Base-by-base conservation (phyloP, 2,329 filamentous ascomycete species). In the Stachybotrys echinatus region DNA sequence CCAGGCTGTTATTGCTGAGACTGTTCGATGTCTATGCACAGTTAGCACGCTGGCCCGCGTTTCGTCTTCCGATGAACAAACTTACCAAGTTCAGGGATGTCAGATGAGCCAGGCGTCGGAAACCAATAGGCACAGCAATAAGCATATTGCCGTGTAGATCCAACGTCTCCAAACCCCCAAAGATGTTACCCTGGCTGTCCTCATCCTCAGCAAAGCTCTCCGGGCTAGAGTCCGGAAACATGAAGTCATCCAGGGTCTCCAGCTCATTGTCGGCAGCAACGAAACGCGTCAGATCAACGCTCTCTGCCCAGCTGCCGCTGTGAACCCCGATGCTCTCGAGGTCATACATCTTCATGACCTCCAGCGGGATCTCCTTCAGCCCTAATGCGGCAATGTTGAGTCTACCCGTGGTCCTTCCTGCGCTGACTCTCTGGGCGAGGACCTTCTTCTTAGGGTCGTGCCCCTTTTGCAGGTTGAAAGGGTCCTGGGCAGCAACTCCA, bases 331-430 rank as follows among this genome's bases (percentile, higher is more conserved):
- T 77, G 2, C 80, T 77, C 48, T 91, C 84, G 18, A 89, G 75
- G 58, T 91, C 88, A 65, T 96, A 97, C 92, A 97, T 97, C 49
- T 84, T 83, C 69, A 95, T 73, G 0, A 97, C 88, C 61, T 95
- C 89, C 2, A 80, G 69, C 0, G 94, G 94, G 4, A 99, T 87
- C 50, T 87, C 78, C 53, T 84, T 87, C 38, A 99, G 68, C 1
- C 84, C 82, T 76, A 97, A 80, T 0, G 88, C 91, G 1, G 92
- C 86, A 62, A 99, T 92, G 56, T 96, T 96, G 38, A 99, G 75
- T 47, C 86, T 82, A 3, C 94, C 94, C 34, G 88, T 88, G 1
- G 80, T 84, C 45, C 91, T 80, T 2, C 88, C 94, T 17, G 80
- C 73, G 50, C 83, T 80, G 20, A 95, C 80, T 0, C 90, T 84